phyloP scores from a whole-genome alignment of 768 basidiomycete genomes.

The Russula abietina region DNA sequence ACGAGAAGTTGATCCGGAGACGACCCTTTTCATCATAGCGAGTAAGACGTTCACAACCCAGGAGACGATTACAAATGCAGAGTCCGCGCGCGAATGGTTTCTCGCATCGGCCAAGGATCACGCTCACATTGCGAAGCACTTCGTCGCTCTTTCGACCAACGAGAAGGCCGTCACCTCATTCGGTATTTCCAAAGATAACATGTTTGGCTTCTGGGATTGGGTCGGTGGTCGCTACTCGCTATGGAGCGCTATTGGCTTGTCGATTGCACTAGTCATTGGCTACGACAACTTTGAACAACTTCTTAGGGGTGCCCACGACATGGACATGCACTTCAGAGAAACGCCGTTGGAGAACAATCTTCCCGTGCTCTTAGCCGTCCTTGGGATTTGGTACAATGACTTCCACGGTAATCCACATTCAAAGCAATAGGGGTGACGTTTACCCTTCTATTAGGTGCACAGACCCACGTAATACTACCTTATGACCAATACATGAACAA shows the following conservation, averaged over 20 bases:
- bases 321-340: constrained; percentile 96
- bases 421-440: neutral
- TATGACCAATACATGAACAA: constrained; percentile 99
- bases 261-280: constrained; percentile 89
- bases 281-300: constrained; percentile 91
- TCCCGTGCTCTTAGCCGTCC: constrained; percentile 84
- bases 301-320: constrained; percentile 87
- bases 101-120: constrained; percentile 74
- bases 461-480: constrained; percentile 91
- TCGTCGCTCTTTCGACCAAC: constrained; percentile 96
- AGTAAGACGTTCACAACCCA: constrained; percentile 99
- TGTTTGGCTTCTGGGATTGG: constrained; percentile 99
- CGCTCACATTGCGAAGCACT: constrained; percentile 95
- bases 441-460: constrained; percentile 52
- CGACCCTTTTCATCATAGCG: constrained; percentile 96
- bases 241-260: constrained; percentile 97
- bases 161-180: constrained; percentile 88
- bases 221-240: constrained; percentile 97
- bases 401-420: constrained; percentile 60
- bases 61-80: constrained; percentile 99
- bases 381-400: constrained; percentile 99
- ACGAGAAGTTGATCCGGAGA: constrained; percentile 76
- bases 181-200: constrained; percentile 88
- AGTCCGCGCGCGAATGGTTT: constrained; percentile 94
- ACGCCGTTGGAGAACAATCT: constrained; percentile 85